A percentile compares a stretch with the other conserved stretches of the same genome.
phyloP scores from a whole-genome alignment of 2,329 filamentous ascomycete species.

The Verticillium klebahnii region DNA sequence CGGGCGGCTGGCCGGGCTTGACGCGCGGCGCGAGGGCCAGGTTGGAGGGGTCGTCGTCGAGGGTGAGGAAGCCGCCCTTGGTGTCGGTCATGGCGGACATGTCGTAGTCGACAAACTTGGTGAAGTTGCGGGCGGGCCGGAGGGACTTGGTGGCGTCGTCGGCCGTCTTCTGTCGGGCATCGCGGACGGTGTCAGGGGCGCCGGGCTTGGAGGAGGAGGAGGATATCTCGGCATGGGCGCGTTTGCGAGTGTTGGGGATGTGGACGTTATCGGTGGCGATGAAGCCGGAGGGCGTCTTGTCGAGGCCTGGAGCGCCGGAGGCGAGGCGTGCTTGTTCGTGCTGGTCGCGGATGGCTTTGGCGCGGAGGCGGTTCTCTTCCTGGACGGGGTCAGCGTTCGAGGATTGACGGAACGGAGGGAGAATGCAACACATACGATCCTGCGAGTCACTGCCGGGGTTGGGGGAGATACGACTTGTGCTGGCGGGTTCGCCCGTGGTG shows the following conservation, averaged over 20 bases:
- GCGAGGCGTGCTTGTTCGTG: slow-evolving; percentile 58
- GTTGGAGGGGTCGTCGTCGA: slow-evolving; percentile 87
- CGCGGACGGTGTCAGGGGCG: slow-evolving; percentile 58
- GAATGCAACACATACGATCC: slow-evolving; percentile 40
- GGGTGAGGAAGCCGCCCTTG: slow-evolving; percentile 90
- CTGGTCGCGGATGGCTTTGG: slow-evolving; percentile 79
- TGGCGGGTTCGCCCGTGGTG: slow-evolving; percentile 28
- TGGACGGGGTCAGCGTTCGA: slow-evolving; percentile 27
- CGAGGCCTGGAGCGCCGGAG: slow-evolving; percentile 35
- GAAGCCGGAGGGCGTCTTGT: slow-evolving; percentile 62
- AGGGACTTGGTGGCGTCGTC: slow-evolving; percentile 40
- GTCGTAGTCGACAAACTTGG: slow-evolving; percentile 95
- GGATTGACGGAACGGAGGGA: neutral
- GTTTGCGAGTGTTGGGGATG: slow-evolving; percentile 59
- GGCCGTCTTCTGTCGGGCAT: slow-evolving; percentile 53
- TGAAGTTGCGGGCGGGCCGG: slow-evolving; percentile 79
- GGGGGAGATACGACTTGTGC: slow-evolving; percentile 36
- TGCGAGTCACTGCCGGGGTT: slow-evolving; percentile 49
- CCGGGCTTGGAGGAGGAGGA: slow-evolving; percentile 21
- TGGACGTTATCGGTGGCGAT: slow-evolving; percentile 63
- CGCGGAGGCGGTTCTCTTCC: slow-evolving; percentile 84
- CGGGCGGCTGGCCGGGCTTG: slow-evolving; percentile 30
- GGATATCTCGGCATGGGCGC: slow-evolving; percentile 58
- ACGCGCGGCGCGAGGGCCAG: slow-evolving; percentile 54
- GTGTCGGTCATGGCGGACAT: slow-evolving; percentile 98